Evolutionary conservation across 2,329 filamentous ascomycete genomes (phyloP).

Genomic region (Fonsecaea multimorphosa): DNA sequence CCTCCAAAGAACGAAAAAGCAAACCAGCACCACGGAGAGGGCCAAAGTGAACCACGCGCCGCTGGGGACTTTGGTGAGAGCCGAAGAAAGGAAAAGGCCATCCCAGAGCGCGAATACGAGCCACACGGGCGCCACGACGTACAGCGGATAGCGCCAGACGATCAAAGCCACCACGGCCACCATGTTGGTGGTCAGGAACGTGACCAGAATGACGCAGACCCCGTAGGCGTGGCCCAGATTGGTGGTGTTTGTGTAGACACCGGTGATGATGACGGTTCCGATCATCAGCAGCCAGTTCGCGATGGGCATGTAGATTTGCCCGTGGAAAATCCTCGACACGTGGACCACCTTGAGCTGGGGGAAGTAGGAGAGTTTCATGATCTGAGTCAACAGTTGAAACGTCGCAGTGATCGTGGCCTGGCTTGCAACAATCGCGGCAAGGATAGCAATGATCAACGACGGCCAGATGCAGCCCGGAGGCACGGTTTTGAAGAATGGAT

Average conservation of each 20-base stretch:
- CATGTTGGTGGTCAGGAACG: slow-evolving; percentile 66
- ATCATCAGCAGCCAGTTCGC: slow-evolving; percentile 80
- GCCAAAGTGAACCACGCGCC: slow-evolving; percentile 80
- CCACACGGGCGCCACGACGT: slow-evolving; percentile 67
- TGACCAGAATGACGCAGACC: slow-evolving; percentile 79
- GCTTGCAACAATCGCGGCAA: slow-evolving; percentile 75
- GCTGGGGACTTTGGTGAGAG: slow-evolving; percentile 73
- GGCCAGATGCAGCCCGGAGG: slow-evolving; percentile 73
- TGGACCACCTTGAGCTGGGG: slow-evolving; percentile 77
- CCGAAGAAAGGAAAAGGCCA: slow-evolving; percentile 71
- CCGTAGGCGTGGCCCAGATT: slow-evolving; percentile 76
- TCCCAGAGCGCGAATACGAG: slow-evolving; percentile 71
- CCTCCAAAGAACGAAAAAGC: slow-evolving; percentile 75
- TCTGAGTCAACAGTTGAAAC: slow-evolving; percentile 72
- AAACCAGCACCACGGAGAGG: slow-evolving; percentile 66
- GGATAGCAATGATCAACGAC: slow-evolving; percentile 69
- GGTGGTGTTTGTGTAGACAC: slow-evolving; percentile 73
- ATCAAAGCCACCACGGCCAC: slow-evolving; percentile 73
- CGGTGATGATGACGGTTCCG: slow-evolving; percentile 74
- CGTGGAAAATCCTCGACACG: slow-evolving; percentile 72
- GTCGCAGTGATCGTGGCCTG: slow-evolving; percentile 79
- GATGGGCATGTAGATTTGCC: slow-evolving; percentile 76
- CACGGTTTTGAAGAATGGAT: slow-evolving; percentile 75
- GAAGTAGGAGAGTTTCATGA: slow-evolving; percentile 76
- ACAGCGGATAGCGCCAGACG: slow-evolving; percentile 68